phyloP scores from a whole-genome alignment of 352 stramenopile genomes.

The Phytophthora citrophthora region DNA sequence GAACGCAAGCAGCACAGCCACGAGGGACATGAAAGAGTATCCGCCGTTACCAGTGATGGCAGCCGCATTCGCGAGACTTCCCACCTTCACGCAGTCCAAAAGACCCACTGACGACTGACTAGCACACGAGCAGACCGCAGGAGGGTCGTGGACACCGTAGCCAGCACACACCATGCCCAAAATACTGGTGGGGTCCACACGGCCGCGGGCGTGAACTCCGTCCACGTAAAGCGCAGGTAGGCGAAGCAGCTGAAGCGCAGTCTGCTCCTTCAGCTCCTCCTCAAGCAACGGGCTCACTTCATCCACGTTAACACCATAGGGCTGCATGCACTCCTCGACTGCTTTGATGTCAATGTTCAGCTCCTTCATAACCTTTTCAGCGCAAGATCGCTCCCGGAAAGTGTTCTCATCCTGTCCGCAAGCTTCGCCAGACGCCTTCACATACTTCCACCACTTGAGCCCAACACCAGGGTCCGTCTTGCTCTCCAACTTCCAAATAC shows the following conservation, averaged over 20 bases:
- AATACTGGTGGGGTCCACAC: constrained; percentile 88
- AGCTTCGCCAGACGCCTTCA: constrained; percentile 89
- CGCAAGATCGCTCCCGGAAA: constrained; percentile 90
- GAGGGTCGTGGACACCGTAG: constrained; percentile 84
- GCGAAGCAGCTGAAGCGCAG: constrained; percentile 90
- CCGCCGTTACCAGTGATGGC: constrained; percentile 53
- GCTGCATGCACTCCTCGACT: constrained; percentile 94
- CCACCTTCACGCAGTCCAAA: constrained; percentile 74
- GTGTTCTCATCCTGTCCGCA: constrained; percentile 87
- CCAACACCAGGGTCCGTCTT: constrained; percentile 86
- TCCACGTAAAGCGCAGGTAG: constrained; percentile 96
- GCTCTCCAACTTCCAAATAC: constrained; percentile 93
- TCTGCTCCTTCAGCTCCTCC: constrained; percentile 90
- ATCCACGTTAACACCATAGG: constrained; percentile 91
- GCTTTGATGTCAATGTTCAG: constrained; percentile 80
- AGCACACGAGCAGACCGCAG: constrained; percentile 78
- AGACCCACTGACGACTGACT: constrained; percentile 69
- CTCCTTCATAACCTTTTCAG: constrained; percentile 92
- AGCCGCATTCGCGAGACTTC: constrained; percentile 70
- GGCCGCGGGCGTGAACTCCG: constrained; percentile 91
- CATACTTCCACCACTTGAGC: constrained; percentile 95
- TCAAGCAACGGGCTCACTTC: constrained; percentile 90
- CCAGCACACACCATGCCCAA: constrained; percentile 87
- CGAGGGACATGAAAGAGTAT: constrained; percentile 85
- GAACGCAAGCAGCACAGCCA: constrained; percentile 87